Percentiles rank a stretch among this genome's conserved stretches.
phyloP scores from a whole-genome alignment of 768 basidiomycete genomes.

The Tulasnella sp. region DNA sequence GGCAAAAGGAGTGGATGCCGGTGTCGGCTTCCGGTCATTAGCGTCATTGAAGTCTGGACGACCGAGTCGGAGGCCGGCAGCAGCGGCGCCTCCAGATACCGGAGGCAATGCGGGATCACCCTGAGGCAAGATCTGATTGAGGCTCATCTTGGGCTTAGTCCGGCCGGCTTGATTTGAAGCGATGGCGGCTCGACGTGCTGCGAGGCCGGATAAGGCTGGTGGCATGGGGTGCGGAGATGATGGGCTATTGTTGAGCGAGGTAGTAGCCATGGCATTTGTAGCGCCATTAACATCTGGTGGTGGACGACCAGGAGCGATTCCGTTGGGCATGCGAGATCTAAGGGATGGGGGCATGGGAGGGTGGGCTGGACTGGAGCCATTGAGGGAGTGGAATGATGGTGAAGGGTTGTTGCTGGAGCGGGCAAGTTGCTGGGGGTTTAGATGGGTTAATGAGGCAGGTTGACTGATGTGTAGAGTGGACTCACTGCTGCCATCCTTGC shows the following conservation, averaged over 20 bases:
- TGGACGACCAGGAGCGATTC: conserved; percentile 3
- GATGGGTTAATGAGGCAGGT: neutral
- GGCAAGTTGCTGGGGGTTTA: conserved; percentile 16
- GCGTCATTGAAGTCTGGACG: conserved; percentile 37
- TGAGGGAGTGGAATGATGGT: conserved; percentile 27
- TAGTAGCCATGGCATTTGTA: neutral
- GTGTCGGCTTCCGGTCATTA: conserved; percentile 12
- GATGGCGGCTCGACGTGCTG: conserved; percentile 6
- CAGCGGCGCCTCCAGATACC: conserved; percentile 44
- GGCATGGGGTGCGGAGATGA: conserved; percentile 17
- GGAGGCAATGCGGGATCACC: conserved; percentile 19
- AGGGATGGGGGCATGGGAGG: conserved; percentile 23
- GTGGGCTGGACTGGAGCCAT: conserved; percentile 34
- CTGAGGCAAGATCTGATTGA: conserved; percentile 14
- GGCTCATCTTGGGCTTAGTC: conserved; percentile 3
- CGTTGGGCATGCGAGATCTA: conserved; percentile 13
- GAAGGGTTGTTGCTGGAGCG: conserved; percentile 22
- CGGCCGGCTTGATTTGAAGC: neutral
- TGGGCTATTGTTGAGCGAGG: conserved; percentile 16
- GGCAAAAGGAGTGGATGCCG: conserved; percentile 67
- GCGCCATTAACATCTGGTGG: conserved; percentile 12
- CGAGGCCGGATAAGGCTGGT: conserved; percentile 9
- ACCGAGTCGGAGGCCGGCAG: conserved; percentile 62
- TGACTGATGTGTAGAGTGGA: conserved; percentile 10
- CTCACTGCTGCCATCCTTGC: conserved; percentile 88